phyloP scores from a whole-genome alignment of 2,329 filamentous ascomycete genomes.

The Aspergillus flavus region DNA sequence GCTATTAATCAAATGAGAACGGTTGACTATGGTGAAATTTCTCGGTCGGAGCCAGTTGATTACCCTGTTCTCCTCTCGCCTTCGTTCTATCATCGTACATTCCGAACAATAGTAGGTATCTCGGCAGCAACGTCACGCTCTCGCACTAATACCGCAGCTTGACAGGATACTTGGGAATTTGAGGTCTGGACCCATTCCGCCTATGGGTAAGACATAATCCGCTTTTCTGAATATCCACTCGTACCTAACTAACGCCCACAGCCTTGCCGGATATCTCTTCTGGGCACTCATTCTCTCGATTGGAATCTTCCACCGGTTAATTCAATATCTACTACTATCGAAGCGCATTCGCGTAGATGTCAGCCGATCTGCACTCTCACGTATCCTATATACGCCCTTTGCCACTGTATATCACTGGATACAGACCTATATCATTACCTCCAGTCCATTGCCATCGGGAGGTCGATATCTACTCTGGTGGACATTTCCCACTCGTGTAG shows the following conservation, averaged over 20 bases:
- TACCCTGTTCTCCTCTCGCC: slow-evolving; percentile 36
- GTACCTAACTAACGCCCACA: slow-evolving; percentile 13
- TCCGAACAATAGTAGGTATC: slow-evolving; percentile 36
- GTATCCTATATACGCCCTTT: slow-evolving; percentile 9
- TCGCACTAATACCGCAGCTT: neutral
- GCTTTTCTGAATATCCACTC: neutral
- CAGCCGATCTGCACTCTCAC: neutral
- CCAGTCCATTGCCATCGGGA: slow-evolving; percentile 47
- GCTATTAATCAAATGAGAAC: slow-evolving; percentile 36
- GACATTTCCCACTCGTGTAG: slow-evolving; percentile 53
- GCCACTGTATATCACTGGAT: slow-evolving; percentile 33
- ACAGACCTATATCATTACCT: slow-evolving; percentile 44
- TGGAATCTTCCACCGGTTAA: slow-evolving; percentile 37
- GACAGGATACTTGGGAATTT: slow-evolving; percentile 35
- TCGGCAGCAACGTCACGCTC: rapidly evolving
- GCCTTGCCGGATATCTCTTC: slow-evolving; percentile 41
- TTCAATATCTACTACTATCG: slow-evolving; percentile 21
- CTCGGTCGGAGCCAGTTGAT: slow-evolving; percentile 20
- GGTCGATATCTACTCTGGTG: slow-evolving; percentile 46
- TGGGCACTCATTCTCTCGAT: slow-evolving; percentile 42
- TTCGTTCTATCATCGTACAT: slow-evolving; percentile 32
- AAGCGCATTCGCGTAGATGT: slow-evolving; percentile 10
- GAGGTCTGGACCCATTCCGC: slow-evolving; percentile 39
- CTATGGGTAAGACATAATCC: slow-evolving; percentile 37
- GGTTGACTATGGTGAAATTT: slow-evolving; percentile 35